phyloP scores from a whole-genome alignment of 495 filamentous ascomycete genomes.

The Hyaloscypha bicolor region DNA sequence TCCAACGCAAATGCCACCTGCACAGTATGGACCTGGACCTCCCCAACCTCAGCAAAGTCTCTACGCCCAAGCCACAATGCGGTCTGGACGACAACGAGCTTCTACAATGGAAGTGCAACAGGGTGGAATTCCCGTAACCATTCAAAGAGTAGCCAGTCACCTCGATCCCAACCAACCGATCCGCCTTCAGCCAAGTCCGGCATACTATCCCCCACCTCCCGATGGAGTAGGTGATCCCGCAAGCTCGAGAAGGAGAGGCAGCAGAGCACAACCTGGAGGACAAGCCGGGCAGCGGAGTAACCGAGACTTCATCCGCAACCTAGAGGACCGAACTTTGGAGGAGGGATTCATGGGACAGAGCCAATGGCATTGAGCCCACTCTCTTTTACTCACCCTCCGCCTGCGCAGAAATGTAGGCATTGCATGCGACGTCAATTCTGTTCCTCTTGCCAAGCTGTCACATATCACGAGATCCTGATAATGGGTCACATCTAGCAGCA shows the following conservation, averaged over 20 bases:
- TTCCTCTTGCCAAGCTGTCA: constrained; percentile 1
- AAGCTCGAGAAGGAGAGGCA: constrained; percentile 76
- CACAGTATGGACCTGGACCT: constrained; percentile 55
- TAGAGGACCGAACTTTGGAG: constrained; percentile 92
- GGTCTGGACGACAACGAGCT: constrained; percentile 84
- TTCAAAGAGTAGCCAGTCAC: constrained; percentile 96
- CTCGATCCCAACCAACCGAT: constrained; percentile 96
- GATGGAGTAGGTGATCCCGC: constrained; percentile 69
- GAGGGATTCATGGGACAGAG: constrained; percentile 69
- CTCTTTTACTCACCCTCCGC: constrained; percentile 2
- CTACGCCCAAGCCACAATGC: constrained; percentile 82
- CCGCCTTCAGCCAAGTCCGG: constrained; percentile 90
- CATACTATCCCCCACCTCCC: constrained; percentile 95
- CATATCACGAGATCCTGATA: background rate
- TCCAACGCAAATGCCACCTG: constrained; percentile 60
- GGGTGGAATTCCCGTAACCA: constrained; percentile 85
- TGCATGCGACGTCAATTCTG: constrained; percentile 17
- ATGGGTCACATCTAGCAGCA: background rate
- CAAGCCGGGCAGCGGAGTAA: constrained; percentile 58
- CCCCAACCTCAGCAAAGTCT: constrained; percentile 58
- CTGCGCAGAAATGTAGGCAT: constrained; percentile 13
- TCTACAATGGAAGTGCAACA: constrained; percentile 95
- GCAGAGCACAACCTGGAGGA: constrained; percentile 64
- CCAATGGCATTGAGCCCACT: constrained; percentile 52
- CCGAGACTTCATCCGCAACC: constrained; percentile 86